Base-by-base conservation (phyloP, 2,329 filamentous ascomycete species). In the Lojkania enalia region DNA sequence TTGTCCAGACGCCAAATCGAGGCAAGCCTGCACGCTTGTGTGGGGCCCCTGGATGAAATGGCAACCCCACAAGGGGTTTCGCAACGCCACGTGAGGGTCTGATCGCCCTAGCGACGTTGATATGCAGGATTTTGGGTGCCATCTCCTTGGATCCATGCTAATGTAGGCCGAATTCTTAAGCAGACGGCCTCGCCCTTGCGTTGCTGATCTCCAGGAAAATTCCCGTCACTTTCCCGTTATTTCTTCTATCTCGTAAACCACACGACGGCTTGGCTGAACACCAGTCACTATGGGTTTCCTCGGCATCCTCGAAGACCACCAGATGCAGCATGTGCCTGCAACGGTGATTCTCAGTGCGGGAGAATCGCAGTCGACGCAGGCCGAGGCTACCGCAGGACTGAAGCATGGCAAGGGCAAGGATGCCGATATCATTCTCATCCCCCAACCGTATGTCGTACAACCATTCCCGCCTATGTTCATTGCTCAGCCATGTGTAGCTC, bases 391-490 rank as follows among this genome's bases (percentile, higher is more conserved):
- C 2, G 55, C 54, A 20, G 58, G 51, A 4, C 33, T 67, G 43
- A 67, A 67, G 52, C 63, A 64, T 40, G 62, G 63, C 30, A 63
- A 52, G 12, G 64, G 63, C 20, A 67, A 54, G 48, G 49, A 67
- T 54, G 49, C 62, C 29, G 55, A 67, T 37, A 62, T 67, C 18
- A 55, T 67, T 15, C 48, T 67, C 11, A 62, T 67, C 14, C 64
- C 64, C 9, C 64, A 67, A 43, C 64, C 64, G 63, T 65, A 60
- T 14, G 61, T 42, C 14, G 12, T 3, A n/a, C n/a, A n/a, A n/a
- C n/a, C n/a, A n/a, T n/a, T n/a, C n/a, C n/a, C n/a, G n/a, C n/a
- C n/a, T n/a, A n/a, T n/a, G n/a, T n/a, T n/a, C n/a, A n/a, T n/a
- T 21, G 20, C 37, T 38, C 15, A 41, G 19, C 7, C 15, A 16